Evolutionary conservation across 1,139 yeast genomes (phyloP), one percentile per base, ranked within the genome.

Genomic region (Saccharomyces pastorianus): DNA sequence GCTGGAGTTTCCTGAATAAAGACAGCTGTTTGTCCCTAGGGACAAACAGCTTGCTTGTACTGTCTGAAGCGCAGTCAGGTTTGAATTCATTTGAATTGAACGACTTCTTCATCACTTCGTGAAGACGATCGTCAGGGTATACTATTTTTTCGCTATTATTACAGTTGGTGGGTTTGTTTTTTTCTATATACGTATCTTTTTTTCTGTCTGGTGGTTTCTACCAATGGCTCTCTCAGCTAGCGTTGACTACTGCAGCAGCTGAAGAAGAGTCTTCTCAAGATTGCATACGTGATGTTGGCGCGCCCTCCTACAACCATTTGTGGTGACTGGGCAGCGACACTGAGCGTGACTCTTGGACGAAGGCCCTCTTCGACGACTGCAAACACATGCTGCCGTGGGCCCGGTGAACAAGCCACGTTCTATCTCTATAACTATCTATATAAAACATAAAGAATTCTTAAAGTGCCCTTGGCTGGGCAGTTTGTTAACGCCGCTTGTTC

Each of bases 1-100:
- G 20, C 31, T 11, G 9, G 13, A 0, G 4, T 9, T 46, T 26
- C 48, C 48, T 46, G 29, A 26, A 25, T n/a, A 46, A 46, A 46
- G 8, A 28, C n/a, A 28, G 31, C 23, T 4, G n/a, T 5, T 8
- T 32, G n/a, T 27, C 20, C 20, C 23, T 46, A n/a, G 6, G 41
- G 41, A 5, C 6, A 4, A 25, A 48, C 11, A 8, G 44, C 52
- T 49, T 47, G 20, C 54, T 51, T 28, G 50, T 14, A 49, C 55
- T 64, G 69, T 62, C 69, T 52, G 69, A 64, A 65, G 69, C 68
- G 68, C 69, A 65, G 66, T 64, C 68, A 63, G 56, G 67, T 61
- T 59, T 63, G 51, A 57, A 58, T 56, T 56, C 65, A 53, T 59
- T 61, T 58, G 68, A 64, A 56, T 59, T 61, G 49, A 55, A 58